Evolutionary conservation across 1,284 basidiomycete species (phyloP).

Genomic region (Ustilago bromivora): DNA sequence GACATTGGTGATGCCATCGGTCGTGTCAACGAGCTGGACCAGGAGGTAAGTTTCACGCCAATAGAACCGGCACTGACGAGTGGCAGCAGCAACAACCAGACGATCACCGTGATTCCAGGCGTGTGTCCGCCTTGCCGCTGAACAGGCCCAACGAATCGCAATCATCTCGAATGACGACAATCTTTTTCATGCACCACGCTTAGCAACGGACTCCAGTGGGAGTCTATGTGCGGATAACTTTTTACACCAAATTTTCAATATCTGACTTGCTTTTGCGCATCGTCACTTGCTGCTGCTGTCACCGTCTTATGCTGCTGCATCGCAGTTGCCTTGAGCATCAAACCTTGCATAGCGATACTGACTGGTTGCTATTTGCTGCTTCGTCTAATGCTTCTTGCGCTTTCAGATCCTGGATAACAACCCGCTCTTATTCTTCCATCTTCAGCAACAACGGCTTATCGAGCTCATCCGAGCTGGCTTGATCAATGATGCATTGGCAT

Average conservation of each 20-base stretch:
- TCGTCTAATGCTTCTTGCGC: not conserved
- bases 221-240: constrained; percentile 54
- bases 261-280: constrained; percentile 38
- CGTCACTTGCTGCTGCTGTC: constrained; percentile 5
- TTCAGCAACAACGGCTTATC: constrained; percentile 93
- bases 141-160: not conserved
- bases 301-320: constrained; percentile 3
- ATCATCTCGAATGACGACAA: constrained; percentile 69
- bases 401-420: constrained; percentile 92
- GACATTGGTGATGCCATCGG: constrained; percentile 94
- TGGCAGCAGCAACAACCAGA: constrained; percentile 18
- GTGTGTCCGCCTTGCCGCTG: not conserved
- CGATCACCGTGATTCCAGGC: not conserved
- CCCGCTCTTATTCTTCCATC: constrained; percentile 87
- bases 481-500: constrained; percentile 83
- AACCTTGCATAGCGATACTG: constrained; percentile 1
- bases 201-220: constrained; percentile 72
- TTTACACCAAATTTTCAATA: constrained; percentile 44
- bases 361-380: constrained; percentile 1
- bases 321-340: not conserved
- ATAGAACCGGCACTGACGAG: not conserved
- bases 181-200: constrained; percentile 98
- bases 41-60: constrained; percentile 81
- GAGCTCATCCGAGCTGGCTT: constrained; percentile 89
- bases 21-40: constrained; percentile 92